Evolutionary conservation across 1,139 yeast species (phyloP).

Genomic region (Martiniozyma asiatica): DNA sequence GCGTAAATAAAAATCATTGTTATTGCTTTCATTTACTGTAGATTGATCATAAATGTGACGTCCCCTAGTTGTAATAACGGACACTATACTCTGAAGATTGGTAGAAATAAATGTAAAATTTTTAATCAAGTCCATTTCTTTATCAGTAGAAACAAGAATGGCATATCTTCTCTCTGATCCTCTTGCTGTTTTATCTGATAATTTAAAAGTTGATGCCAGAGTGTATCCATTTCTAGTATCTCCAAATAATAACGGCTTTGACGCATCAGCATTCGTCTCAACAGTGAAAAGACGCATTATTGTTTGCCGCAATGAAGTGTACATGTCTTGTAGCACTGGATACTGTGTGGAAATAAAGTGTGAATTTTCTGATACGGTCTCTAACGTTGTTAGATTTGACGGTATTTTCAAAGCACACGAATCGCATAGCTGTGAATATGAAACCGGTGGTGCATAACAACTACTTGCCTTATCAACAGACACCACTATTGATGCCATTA

Average conservation of each 20-base stretch:
- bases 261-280: constrained; percentile 56
- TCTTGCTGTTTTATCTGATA: constrained; percentile 59
- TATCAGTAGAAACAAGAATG: constrained; percentile 48
- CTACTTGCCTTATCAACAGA: too few species aligned
- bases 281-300: constrained; percentile 60
- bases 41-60: constrained; percentile 17
- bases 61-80: constrained; percentile 35
- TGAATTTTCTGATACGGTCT: constrained; percentile 13
- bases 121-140: constrained; percentile 38
- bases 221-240: constrained; percentile 61
- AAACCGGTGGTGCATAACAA: constrained; percentile 22
- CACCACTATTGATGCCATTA: too few species aligned
- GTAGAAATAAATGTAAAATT: constrained; percentile 47
- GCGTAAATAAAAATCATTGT: constrained; percentile 43
- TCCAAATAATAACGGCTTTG: constrained; percentile 60
- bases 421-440: constrained; percentile 38
- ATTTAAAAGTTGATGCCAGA: constrained; percentile 51
- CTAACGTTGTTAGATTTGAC: not conserved
- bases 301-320: constrained; percentile 44
- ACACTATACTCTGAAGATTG: constrained; percentile 41
- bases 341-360: constrained; percentile 45
- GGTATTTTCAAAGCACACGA: constrained; percentile 38
- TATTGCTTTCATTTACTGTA: constrained; percentile 21
- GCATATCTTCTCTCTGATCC: constrained; percentile 72
- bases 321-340: constrained; percentile 44